Evolutionary conservation across 208 protist species (phyloP), one percentile per base, ranked within the genome.

Genomic region (Trypanosoma lewisi): DNA sequence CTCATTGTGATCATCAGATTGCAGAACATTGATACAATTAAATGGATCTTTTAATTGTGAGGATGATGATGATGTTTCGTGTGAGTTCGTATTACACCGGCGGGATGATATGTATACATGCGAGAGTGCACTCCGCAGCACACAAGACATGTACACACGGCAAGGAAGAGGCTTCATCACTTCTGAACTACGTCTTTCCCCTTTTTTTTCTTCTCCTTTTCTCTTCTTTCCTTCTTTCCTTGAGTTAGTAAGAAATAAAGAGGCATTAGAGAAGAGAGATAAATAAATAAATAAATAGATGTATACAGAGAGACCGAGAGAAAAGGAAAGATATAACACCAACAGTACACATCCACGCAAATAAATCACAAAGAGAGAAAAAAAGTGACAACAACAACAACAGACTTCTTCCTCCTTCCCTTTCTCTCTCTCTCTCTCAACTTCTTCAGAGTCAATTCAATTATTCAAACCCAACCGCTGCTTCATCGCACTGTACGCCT

Each of bases 401-500:
- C n/a, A n/a, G n/a, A n/a, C n/a, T n/a, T n/a, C n/a, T n/a, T n/a
- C n/a, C n/a, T n/a, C n/a, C n/a, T n/a, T n/a, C n/a, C n/a, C 19
- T 45, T 5, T 47, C 16, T 47, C 39, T 11, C 39, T 44, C 1
- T 44, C n/a, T 8, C 39, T 17, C 12, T 44, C 42, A 47, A 5
- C 17, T 47, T 21, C 16, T 2, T 19, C 60, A 2, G 1, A 59
- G 16, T 17, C 21, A 11, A 25, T 45, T 17, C 21, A 11, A 25
- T 45, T 21, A 36, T 54, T 11, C 1, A 63, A 17, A 33, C 58
- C 56, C 31, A 65, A 27, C 30, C 61, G 39, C 23, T n/a, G 51
- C 27, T 56, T 63, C 59, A 75, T 50, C 51, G 33, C 63, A 6
- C 59, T 44, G 48, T 75, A 75, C 31, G 48, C 57, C 28, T 55